A percentile compares a stretch with the other conserved stretches of the same genome.
Conservation (phyloP, 176 grass and related monocot genomes). For the Typha latifolia region DNA sequence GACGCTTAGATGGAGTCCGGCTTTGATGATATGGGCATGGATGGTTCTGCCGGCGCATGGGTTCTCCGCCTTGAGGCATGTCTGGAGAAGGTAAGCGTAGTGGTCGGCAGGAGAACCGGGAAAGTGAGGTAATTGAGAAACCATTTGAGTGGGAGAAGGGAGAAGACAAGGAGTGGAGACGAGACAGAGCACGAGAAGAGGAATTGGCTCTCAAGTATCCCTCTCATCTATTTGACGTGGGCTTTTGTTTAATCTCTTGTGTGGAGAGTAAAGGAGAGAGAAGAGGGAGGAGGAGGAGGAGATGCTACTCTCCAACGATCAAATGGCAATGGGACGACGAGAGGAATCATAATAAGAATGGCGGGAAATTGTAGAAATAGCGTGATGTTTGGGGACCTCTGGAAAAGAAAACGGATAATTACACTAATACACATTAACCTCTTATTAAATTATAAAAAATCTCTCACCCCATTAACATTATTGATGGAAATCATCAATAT, state of each 20-base stretch:
- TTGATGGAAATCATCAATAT: no score
- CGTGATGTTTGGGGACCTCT: not conserved
- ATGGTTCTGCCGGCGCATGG: constrained; percentile 33
- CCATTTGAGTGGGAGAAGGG: not conserved
- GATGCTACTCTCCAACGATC: not conserved
- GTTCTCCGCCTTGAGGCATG: constrained; percentile 15
- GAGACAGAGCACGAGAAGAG: not conserved
- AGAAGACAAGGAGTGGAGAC: not conserved
- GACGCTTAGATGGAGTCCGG: constrained; percentile 45
- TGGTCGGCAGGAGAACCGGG: constrained; percentile 9
- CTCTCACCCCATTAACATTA: no score
- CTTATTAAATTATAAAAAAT: no score
- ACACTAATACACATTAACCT: no score
- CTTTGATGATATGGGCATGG: constrained; percentile 61
- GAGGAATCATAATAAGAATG: not conserved
- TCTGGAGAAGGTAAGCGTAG: constrained; percentile 49
- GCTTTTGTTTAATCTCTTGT: not conserved
- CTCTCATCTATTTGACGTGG: constrained; percentile 1
- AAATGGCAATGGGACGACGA: not conserved
- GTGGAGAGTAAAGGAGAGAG: not conserved
- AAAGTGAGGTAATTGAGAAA: not conserved
- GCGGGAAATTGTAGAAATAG: not conserved
- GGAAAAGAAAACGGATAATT: no score
- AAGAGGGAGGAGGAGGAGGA: not conserved
- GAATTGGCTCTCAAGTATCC: not conserved